These are phyloP conservation scores for Dactylellina sp. DNA, from an alignment of 2,329 filamentous ascomycete species.

Conservation along the genomic window DNA sequence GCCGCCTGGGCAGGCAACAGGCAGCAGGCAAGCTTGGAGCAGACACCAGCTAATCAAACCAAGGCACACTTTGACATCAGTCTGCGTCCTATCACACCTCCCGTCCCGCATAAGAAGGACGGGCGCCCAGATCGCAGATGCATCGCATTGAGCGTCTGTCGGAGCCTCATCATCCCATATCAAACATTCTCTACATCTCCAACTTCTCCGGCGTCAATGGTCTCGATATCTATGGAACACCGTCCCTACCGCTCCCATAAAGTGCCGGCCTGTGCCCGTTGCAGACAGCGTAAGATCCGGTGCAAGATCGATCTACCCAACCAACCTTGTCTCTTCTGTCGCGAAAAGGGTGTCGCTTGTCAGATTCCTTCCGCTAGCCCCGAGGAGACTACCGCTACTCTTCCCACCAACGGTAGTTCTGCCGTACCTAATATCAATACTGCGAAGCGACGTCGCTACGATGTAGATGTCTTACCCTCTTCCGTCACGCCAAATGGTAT, in stretches of 20 bases:
- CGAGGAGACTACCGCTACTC: constrained; percentile 52
- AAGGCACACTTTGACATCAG: constrained; percentile 38
- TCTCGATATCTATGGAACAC: constrained; percentile 54
- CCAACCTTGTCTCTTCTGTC: constrained; percentile 70
- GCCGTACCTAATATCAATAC: neutral
- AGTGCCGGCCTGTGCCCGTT: constrained; percentile 72
- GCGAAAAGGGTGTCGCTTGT: constrained; percentile 71
- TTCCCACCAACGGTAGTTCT: neutral
- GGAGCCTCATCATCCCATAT: no score
- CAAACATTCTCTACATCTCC: no score
- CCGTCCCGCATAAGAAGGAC: constrained; percentile 1
- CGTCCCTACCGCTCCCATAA: constrained; percentile 74
- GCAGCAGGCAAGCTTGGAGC: neutral
- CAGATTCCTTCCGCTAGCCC: constrained; percentile 57
- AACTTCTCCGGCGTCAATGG: constrained; percentile 5
- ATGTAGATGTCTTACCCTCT: constrained; percentile 5
- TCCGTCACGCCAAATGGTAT: neutral
- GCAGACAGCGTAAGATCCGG: constrained; percentile 72
- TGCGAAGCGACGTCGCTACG: constrained; percentile 45
- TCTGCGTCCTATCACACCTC: neutral
- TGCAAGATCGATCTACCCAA: constrained; percentile 71
- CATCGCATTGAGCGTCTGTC: no score
- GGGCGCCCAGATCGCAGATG: no score
- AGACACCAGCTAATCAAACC: neutral
- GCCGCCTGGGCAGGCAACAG: neutral